phyloP scores from a whole-genome alignment of 169 alveolate species.

The Plasmodium coatneyi region DNA sequence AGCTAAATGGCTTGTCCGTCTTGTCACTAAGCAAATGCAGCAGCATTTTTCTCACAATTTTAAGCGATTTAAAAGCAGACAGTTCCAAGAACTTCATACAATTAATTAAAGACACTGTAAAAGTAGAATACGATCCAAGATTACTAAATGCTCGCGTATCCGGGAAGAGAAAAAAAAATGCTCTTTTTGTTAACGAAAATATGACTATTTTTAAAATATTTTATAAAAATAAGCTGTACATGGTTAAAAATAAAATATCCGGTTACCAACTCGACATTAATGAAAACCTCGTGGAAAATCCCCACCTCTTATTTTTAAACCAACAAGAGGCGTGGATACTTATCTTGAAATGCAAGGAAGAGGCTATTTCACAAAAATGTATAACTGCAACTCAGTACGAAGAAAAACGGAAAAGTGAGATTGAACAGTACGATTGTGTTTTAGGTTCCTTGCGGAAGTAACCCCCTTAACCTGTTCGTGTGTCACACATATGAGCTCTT shows the following conservation, averaged over 20 bases:
- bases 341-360: conserved; percentile 42
- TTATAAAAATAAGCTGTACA: conserved; percentile 33
- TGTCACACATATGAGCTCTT: background rate
- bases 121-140: conserved; percentile 56
- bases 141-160: conserved; percentile 47
- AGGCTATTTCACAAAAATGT: background rate
- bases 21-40: conserved; percentile 43
- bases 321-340: conserved; percentile 50
- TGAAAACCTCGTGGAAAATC: conserved; percentile 34
- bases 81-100: conserved; percentile 18
- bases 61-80: conserved; percentile 23
- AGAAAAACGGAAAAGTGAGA: conserved; percentile 11
- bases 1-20: conserved; percentile 29
- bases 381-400: conserved; percentile 14
- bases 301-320: conserved; percentile 17
- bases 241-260: conserved; percentile 54
- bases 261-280: conserved; percentile 59
- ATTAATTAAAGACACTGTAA: conserved; percentile 50
- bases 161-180: conserved; percentile 63
- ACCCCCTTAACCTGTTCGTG: background rate
- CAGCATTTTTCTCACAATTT: conserved; percentile 18
- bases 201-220: conserved; percentile 51
- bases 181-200: conserved; percentile 20
- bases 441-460: conserved; percentile 10
- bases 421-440: conserved; percentile 15